Conservation (phyloP, 371 early-diverging fungal species). For the Lichtheimia hyalospora region DNA sequence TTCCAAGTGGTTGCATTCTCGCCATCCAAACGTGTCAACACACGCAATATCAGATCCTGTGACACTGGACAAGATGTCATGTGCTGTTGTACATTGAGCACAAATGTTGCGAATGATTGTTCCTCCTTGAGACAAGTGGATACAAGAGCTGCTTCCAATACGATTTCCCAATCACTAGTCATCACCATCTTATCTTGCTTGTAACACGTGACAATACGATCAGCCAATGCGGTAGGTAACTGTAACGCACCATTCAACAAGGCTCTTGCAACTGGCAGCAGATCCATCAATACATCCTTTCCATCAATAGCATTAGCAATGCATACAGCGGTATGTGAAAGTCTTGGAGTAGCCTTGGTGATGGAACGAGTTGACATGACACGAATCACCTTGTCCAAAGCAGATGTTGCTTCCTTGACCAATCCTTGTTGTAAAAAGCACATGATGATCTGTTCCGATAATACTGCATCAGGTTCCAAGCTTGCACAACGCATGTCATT, state of each 20-base stretch:
- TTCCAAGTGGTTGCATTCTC: not conserved
- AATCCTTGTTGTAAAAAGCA: constrained; percentile 13
- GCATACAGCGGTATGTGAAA: constrained; percentile 14
- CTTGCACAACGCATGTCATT: constrained; percentile 30
- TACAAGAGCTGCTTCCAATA: constrained; percentile 5
- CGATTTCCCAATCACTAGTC: not conserved
- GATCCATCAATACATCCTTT: not conserved
- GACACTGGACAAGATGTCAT: not conserved
- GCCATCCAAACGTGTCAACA: not conserved
- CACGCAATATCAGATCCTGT: constrained; percentile 6
- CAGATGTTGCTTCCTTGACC: constrained; percentile 23
- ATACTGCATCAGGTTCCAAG: constrained; percentile 15
- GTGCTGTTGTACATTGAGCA: not conserved
- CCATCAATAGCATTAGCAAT: not conserved
- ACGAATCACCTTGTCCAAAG: constrained; percentile 25
- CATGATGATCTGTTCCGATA: constrained; percentile 13
- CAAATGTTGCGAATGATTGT: not conserved
- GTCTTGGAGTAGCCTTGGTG: constrained; percentile 21
- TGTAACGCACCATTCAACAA: not conserved
- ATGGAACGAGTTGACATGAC: constrained; percentile 29
- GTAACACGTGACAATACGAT: not conserved
- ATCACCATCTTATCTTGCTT: not conserved
- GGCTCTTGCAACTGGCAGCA: not conserved
- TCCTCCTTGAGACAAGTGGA: constrained; percentile 1
- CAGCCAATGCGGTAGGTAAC: not conserved